A percentile compares a stretch with the other conserved stretches of the same genome.
phyloP scores from a whole-genome alignment of 768 basidiomycete genomes.

The Strobilomyces echinocephalus region DNA sequence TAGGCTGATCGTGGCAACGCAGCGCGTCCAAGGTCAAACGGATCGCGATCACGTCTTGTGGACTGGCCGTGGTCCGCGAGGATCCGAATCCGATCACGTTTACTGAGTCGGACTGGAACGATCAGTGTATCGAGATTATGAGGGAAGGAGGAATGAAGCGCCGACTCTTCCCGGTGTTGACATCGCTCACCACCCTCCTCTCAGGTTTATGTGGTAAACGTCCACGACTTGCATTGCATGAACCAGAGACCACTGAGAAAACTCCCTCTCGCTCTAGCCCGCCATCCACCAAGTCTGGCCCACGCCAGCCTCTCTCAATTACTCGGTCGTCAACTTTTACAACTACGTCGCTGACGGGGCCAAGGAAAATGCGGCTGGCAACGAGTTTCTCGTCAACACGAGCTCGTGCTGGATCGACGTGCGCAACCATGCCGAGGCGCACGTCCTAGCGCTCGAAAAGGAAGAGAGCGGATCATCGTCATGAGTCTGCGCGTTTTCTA shows the following conservation, averaged over 20 bases:
- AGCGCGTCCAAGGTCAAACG: constrained; percentile 50
- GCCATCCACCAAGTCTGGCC: constrained; percentile 16
- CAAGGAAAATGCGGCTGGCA: constrained; percentile 9
- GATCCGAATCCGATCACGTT: constrained; percentile 26
- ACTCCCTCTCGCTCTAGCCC: constrained; percentile 26
- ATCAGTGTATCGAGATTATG: too few relatives aligned
- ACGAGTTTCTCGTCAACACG: too few relatives aligned
- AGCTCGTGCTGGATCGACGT: constrained; percentile 36
- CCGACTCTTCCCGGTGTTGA: too few relatives aligned
- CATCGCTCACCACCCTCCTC: too few relatives aligned
- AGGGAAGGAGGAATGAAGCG: too few relatives aligned
- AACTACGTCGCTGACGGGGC: constrained; percentile 26
- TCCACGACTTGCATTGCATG: too few relatives aligned
- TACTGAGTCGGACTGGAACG: too few relatives aligned
- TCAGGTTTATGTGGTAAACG: too few relatives aligned
- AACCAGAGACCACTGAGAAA: too few relatives aligned
- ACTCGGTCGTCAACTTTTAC: constrained; percentile 36
- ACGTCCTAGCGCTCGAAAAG: constrained; percentile 28
- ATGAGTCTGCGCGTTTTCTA: constrained; percentile 3
- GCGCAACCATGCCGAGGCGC: constrained; percentile 51
- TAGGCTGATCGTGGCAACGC: neutral
- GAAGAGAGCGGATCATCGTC: constrained; percentile 48
- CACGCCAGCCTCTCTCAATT: constrained; percentile 33
- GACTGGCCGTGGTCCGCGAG: constrained; percentile 40
- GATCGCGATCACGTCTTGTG: constrained; percentile 65